Evolutionary conservation across 106 monocot genomes (phyloP).

Genomic region (Dendrobium catenatum): DNA sequence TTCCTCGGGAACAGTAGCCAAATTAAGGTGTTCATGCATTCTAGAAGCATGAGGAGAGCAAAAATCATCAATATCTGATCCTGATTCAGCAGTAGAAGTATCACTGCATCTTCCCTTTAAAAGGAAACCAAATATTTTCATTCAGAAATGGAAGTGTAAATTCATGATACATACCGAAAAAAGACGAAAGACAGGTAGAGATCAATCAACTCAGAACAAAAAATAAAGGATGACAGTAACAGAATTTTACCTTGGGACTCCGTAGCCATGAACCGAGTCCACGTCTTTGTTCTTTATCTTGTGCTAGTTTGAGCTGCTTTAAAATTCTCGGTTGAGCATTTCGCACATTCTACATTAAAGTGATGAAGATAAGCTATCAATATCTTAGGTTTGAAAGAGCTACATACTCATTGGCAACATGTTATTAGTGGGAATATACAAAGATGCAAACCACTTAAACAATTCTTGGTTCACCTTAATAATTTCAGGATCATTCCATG

Average conservation of each 20-base stretch:
- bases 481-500: conserved; percentile 45
- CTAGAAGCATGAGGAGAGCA: conserved; percentile 39
- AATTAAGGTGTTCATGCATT: conserved; percentile 18
- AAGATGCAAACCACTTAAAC: neutral
- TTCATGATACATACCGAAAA: neutral
- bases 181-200: neutral
- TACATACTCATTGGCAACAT: neutral
- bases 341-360: conserved; percentile 20
- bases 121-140: neutral
- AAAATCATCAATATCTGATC: conserved; percentile 55
- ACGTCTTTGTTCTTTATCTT: conserved; percentile 19
- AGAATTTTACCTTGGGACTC: conserved; percentile 23
- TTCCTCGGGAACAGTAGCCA: conserved; percentile 59
- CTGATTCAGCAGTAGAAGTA: conserved; percentile 53
- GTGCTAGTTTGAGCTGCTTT: conserved; percentile 14
- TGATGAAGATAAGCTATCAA: neutral
- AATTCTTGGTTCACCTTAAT: conserved; percentile 22
- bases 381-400: neutral
- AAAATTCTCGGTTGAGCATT: conserved; percentile 26
- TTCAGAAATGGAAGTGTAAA: neutral
- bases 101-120: conserved; percentile 30
- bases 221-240: neutral
- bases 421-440: neutral
- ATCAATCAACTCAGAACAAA: neutral
- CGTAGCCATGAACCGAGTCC: conserved; percentile 2